A percentile compares a stretch with the other conserved stretches of the same genome.
phyloP scores from a whole-genome alignment of 108 stramenopile species.

The Pelagomonas calceolata region DNA sequence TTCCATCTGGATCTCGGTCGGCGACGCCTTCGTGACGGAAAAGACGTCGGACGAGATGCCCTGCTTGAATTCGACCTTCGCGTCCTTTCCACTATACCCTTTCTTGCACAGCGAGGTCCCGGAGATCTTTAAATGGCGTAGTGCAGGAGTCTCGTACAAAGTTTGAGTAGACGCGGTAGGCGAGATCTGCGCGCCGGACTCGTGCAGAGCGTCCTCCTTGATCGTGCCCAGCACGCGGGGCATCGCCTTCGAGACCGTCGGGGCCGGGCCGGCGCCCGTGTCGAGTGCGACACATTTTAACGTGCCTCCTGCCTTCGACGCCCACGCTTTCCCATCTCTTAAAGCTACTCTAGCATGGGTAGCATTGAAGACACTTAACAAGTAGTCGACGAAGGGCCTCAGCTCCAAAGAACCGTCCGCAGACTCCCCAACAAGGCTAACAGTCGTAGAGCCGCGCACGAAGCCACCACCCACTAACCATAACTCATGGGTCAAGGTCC shows the following conservation, averaged over 20 bases:
- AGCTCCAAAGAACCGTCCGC: too few relatives aligned
- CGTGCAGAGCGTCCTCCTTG: not conserved
- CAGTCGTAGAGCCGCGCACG: not conserved
- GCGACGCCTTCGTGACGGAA: not conserved
- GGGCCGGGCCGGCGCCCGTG: not conserved
- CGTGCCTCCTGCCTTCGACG: not conserved
- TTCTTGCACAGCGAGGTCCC: not conserved
- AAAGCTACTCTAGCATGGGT: not conserved
- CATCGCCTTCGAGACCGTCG: not conserved
- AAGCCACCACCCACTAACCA: constrained; percentile 24
- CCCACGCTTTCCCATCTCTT: constrained; percentile 1
- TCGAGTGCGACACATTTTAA: not conserved
- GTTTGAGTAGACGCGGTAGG: not conserved
- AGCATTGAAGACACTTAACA: not conserved
- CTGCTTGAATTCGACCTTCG: not conserved
- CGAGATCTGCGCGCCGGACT: not conserved
- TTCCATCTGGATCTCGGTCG: not conserved
- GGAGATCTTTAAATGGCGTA: not conserved
- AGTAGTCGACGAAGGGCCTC: constrained; percentile 1
- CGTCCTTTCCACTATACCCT: not conserved
- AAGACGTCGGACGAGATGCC: not conserved
- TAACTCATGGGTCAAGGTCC: constrained; percentile 30
- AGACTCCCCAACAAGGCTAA: too few relatives aligned
- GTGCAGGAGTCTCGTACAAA: not conserved
- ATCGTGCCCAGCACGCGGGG: not conserved